These are phyloP conservation scores for Cantharellus anzutake DNA, from an alignment of 768 basidiomycete species.

Conservation along the genomic window DNA sequence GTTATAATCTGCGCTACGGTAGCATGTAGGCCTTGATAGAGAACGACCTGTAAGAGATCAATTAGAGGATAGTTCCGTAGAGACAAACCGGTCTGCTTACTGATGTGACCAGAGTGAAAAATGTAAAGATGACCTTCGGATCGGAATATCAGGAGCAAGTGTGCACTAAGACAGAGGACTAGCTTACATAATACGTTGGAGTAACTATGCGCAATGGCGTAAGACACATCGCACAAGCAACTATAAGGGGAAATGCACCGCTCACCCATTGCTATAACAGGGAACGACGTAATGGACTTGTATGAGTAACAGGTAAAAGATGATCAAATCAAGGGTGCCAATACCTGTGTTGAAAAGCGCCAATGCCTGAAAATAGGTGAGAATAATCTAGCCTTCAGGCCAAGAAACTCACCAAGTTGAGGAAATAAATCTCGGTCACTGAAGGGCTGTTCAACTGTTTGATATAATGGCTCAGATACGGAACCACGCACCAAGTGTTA, in stretches of 20 bases:
- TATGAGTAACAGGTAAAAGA: not conserved
- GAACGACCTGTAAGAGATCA: slow-evolving; percentile 11
- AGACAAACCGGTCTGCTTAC: slow-evolving; percentile 5
- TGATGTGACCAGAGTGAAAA: slow-evolving; percentile 22
- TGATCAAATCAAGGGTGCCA: not conserved
- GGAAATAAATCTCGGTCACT: slow-evolving; percentile 87
- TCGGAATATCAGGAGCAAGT: not conserved
- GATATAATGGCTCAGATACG: not conserved
- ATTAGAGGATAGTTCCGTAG: not conserved
- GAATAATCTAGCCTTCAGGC: not conserved
- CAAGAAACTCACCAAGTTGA: slow-evolving; percentile 37
- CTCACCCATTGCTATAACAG: slow-evolving; percentile 2
- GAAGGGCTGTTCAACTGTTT: not conserved
- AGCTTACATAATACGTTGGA: slow-evolving; percentile 19
- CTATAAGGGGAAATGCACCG: not conserved
- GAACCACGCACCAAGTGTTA: slow-evolving; percentile 49
- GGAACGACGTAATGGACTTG: not conserved
- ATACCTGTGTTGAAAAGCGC: slow-evolving; percentile 66
- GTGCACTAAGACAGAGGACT: not conserved
- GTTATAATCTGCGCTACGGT: slow-evolving; percentile 54
- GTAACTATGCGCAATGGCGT: slow-evolving; percentile 10
- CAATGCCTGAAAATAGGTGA: slow-evolving; percentile 30
- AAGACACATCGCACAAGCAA: not conserved
- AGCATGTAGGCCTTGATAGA: slow-evolving; percentile 28
- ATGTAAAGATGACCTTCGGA: slow-evolving; percentile 19